These are phyloP conservation scores for Pythium scleroteichum DNA, from an alignment of 352 stramenopile genomes.

Conservation along the genomic window DNA sequence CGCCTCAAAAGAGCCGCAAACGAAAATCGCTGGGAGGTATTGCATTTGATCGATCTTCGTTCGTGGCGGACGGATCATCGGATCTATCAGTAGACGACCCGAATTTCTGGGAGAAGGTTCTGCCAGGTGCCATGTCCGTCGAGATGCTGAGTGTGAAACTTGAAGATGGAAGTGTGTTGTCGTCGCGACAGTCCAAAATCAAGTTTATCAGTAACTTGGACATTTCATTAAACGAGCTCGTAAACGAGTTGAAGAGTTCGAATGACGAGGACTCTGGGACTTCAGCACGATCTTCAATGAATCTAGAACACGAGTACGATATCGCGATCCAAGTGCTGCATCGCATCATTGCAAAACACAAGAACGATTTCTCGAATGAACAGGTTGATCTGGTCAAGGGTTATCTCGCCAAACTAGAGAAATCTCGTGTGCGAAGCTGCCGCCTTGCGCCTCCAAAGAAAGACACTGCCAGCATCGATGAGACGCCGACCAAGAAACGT, in stretches of 20 bases:
- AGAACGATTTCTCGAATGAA: constrained; percentile 78
- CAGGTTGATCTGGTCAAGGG: constrained; percentile 79
- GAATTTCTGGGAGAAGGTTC: constrained; percentile 96
- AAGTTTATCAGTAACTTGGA: constrained; percentile 90
- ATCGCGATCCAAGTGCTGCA: constrained; percentile 86
- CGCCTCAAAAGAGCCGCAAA: constrained; percentile 50
- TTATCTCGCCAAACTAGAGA: constrained; percentile 77
- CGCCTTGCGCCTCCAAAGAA: constrained; percentile 45
- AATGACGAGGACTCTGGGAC: constrained; percentile 33
- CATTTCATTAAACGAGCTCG: constrained; percentile 70
- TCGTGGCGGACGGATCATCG: constrained; percentile 90
- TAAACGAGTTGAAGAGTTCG: constrained; percentile 57
- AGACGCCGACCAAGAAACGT: constrained; percentile 31
- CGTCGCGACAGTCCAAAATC: constrained; percentile 80
- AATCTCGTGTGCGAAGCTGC: constrained; percentile 81
- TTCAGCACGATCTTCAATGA: constrained; percentile 39
- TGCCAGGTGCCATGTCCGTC: constrained; percentile 81
- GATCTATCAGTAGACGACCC: constrained; percentile 95
- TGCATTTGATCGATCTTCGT: constrained; percentile 87
- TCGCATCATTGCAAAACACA: constrained; percentile 71
- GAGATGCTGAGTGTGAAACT: constrained; percentile 88
- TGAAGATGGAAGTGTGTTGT: constrained; percentile 83
- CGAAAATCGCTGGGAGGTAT: constrained; percentile 80
- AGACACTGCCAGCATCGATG: constrained; percentile 18
- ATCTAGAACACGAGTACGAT: constrained; percentile 84